Evolutionary conservation across 2,329 filamentous ascomycete species (phyloP).

Genomic region (Macrophomina pseudophaseolina): DNA sequence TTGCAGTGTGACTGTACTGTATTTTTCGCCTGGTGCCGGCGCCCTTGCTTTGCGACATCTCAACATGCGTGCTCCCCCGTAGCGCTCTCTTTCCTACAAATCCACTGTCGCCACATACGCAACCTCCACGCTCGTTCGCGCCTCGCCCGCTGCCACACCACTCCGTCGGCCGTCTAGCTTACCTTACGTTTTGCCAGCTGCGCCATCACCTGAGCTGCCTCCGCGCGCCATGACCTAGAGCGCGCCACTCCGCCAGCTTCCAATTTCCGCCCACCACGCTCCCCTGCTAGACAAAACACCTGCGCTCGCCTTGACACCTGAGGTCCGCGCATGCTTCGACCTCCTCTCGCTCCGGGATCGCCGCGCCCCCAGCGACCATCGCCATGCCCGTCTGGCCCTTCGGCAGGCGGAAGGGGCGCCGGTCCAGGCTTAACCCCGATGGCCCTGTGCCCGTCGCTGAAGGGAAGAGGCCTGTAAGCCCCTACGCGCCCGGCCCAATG

Average conservation of each 20-base stretch:
- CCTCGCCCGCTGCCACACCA: not conserved
- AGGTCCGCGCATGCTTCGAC: conserved; percentile 19
- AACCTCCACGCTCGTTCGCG: conserved; percentile 16
- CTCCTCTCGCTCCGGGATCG: conserved; percentile 15
- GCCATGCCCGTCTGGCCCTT: conserved; percentile 85
- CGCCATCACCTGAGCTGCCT: conserved; percentile 84
- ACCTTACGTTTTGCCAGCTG: conserved; percentile 66
- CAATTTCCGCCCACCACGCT: conserved; percentile 13
- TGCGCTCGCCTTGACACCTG: conserved; percentile 21
- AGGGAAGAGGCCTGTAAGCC: conserved; percentile 43
- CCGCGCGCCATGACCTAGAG: conserved; percentile 78
- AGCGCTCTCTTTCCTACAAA: conserved; percentile 21
- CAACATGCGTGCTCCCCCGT: conserved; percentile 21
- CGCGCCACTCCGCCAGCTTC: conserved; percentile 37
- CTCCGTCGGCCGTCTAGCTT: not conserved
- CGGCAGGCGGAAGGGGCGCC: conserved; percentile 45
- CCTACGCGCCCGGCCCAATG: conserved; percentile 31
- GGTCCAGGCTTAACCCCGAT: conserved; percentile 27
- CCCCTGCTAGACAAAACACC: conserved; percentile 19
- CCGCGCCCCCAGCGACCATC: conserved; percentile 27
- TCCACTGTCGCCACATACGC: conserved; percentile 22
- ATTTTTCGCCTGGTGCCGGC: conserved; percentile 7
- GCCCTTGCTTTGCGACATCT: conserved; percentile 24
- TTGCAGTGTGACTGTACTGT: conserved; percentile 20
- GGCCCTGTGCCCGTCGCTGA: conserved; percentile 58